Base-by-base conservation (phyloP, 2,329 filamentous ascomycete genomes). In the Verticillium klebahnii region DNA sequence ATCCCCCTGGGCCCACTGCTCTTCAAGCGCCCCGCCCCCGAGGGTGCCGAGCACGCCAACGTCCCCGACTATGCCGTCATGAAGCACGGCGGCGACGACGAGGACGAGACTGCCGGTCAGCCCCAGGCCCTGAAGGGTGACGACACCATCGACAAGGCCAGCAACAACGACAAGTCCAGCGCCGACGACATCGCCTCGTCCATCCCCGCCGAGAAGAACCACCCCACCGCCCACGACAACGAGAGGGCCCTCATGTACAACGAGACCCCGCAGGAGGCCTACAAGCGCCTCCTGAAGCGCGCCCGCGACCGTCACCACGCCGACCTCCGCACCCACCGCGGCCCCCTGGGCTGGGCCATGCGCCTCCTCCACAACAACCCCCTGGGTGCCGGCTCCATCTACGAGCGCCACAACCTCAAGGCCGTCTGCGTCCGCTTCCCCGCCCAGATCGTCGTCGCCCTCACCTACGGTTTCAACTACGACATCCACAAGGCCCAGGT, bases 301-400 rank as follows among this genome's bases (percentile, higher is more conserved):
- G 85, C 82, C 8, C 78, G 87, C 62, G 80, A 79, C 23, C 80
- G 77, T 56, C 82, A 89, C 68, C 85, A 89, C 71, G 84, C 84
- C 25, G 85, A 85, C 68, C 86, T 94, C 60, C 77, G 84, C 61
- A 78, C 84, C 73, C 82, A 80, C 62, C 77, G 78, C 1, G 89
- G 90, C 31, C 89, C 89, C 58, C 81, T 94, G n/a, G 91, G 87
- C 69, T 93, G 91, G 91, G 91, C 89, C 40, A 91, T 94, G 88
- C 89, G 91, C 68, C 85, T 81, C 58, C 86, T 93, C 23, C 89
- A 86, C 71, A 81, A 90, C 69, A 90, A 93, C 79, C 89, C 86
- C 57, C 84, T 92, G 76, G 89, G 89, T 19, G 73, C 86, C 19
- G 91, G 91, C 59, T 81, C 88, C 69, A 83, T 93, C 66, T 92